Conservation (phyloP, 2,329 filamentous ascomycete species). For the Monilinia aucupariae region DNA sequence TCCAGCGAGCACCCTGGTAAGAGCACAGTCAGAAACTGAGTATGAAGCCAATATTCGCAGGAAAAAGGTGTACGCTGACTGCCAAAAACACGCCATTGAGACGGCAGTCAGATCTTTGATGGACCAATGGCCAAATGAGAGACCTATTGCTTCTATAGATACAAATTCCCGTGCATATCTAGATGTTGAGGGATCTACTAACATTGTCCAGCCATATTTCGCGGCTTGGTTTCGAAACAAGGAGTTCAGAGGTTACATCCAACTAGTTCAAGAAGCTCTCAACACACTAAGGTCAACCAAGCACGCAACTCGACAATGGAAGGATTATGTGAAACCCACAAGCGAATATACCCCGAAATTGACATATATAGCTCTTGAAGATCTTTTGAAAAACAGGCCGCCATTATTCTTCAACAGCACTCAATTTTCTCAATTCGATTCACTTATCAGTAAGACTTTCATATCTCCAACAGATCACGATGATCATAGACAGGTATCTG, state of each 20-base stretch:
- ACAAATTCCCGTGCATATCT: slow-evolving; percentile 9
- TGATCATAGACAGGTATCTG: slow-evolving; percentile 8
- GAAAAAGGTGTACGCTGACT: background rate
- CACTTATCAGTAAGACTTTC: background rate
- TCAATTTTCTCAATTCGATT: background rate
- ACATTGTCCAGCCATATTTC: background rate
- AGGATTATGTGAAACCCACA: background rate
- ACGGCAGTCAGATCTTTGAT: slow-evolving; percentile 9
- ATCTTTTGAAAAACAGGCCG: slow-evolving; percentile 11
- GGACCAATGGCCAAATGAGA: slow-evolving; percentile 6
- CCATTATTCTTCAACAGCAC: background rate
- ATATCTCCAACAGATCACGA: too few relatives aligned
- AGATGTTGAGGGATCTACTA: background rate
- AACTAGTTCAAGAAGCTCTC: slow-evolving; percentile 11
- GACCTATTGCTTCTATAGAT: background rate
- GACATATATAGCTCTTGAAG: slow-evolving; percentile 9
- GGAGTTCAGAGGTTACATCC: slow-evolving; percentile 12
- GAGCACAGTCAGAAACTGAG: background rate
- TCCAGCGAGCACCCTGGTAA: slow-evolving; percentile 16
- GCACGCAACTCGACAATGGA: background rate
- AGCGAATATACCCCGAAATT: background rate
- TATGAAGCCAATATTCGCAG: background rate
- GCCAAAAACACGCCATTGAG: background rate
- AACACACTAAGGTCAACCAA: background rate
- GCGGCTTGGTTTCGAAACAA: slow-evolving; percentile 18